phyloP scores from a whole-genome alignment of 108 stramenopile genomes.

The Thalassiosira profunda region DNA sequence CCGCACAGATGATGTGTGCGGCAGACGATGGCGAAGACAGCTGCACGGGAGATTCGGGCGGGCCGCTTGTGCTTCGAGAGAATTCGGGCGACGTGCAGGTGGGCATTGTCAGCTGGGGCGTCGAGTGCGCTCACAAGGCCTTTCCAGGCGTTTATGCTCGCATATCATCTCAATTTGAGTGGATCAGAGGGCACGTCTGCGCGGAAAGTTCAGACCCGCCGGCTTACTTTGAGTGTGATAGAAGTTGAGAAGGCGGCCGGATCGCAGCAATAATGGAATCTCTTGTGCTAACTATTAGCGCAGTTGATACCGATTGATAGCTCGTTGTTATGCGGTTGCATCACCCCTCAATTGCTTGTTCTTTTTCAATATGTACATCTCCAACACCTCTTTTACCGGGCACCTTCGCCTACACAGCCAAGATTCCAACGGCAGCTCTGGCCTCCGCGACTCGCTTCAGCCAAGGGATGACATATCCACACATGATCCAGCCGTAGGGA shows the following conservation, averaged over 20 bases:
- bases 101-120: background rate
- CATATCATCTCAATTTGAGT: constrained; percentile 43
- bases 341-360: too few species aligned
- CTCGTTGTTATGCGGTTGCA: too few species aligned
- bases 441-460: constrained; percentile 47
- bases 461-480: constrained; percentile 72
- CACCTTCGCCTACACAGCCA: constrained; percentile 16
- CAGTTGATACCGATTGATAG: too few species aligned
- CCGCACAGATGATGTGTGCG: too few species aligned
- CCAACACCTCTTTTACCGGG: too few species aligned
- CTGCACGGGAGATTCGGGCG: background rate
- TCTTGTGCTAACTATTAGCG: too few species aligned
- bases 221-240: constrained; percentile 27
- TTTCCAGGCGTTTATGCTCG: constrained; percentile 70
- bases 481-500: constrained; percentile 86
- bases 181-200: constrained; percentile 64
- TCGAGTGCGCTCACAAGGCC: constrained; percentile 3
- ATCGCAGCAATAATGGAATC: too few species aligned
- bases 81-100: background rate
- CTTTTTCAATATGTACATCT: too few species aligned
- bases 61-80: background rate
- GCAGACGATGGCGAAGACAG: background rate
- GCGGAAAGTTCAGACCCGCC: constrained; percentile 29
- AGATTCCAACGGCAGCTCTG: constrained; percentile 13
- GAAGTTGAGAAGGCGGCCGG: too few species aligned